These are phyloP conservation scores for Rubia peregrina DNA, from an alignment of 305 asterid species.

Conservation along the genomic window DNA sequence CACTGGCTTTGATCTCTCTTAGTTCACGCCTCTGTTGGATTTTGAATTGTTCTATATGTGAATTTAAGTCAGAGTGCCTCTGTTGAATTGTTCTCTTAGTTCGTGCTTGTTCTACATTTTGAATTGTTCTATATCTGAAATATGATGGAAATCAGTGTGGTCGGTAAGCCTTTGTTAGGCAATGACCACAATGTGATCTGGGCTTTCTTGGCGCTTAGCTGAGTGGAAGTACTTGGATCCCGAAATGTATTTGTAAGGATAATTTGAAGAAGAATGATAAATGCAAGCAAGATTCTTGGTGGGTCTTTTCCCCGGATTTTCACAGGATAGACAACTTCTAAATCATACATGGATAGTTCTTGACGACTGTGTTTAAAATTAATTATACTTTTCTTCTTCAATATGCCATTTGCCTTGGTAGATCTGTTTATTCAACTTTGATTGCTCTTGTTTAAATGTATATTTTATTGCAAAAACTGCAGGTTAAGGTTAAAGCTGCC, in stretches of 20 bases:
- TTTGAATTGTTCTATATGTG: background rate
- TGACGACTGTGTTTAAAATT: background rate
- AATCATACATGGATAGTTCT: background rate
- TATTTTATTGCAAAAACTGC: constrained; percentile 9
- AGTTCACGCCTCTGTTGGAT: background rate
- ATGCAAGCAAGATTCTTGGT: background rate
- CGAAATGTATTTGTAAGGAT: background rate
- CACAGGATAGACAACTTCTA: too few relatives aligned
- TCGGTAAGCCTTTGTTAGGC: background rate
- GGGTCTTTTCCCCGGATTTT: background rate
- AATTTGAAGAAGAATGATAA: background rate
- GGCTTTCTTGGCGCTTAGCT: background rate
- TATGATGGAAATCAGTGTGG: background rate
- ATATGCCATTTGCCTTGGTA: background rate
- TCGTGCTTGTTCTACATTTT: too few relatives aligned
- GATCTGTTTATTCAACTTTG: background rate
- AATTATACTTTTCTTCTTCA: background rate
- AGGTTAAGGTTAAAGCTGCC: constrained; percentile 91
- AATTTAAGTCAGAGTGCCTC: background rate
- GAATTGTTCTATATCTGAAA: background rate
- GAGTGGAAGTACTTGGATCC: background rate
- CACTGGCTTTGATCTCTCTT: background rate
- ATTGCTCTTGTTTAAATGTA: constrained; percentile 18
- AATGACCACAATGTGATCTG: background rate
- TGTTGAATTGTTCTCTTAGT: too few relatives aligned